Conservation (phyloP, 2,329 filamentous ascomycete species). For the Purpureocillium lavendulum region DNA sequence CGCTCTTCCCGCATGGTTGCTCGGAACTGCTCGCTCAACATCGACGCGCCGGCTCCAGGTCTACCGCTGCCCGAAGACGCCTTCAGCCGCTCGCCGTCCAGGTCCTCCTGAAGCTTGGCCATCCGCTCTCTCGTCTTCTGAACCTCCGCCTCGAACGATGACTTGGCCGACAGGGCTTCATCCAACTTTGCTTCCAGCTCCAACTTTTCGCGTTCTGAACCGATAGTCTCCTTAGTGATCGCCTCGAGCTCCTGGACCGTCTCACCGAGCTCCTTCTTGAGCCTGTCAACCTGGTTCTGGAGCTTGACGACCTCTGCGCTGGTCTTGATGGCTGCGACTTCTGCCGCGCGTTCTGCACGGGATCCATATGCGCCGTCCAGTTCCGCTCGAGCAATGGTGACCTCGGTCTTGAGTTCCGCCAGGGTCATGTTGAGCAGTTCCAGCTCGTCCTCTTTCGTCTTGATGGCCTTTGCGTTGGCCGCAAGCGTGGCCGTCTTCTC, state of each 20-base stretch:
- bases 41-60: constrained; percentile 34
- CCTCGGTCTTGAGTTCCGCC: constrained; percentile 52
- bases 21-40: constrained; percentile 49
- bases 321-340: constrained; percentile 45
- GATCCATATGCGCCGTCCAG: constrained; percentile 54
- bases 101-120: constrained; percentile 37
- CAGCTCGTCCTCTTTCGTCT: constrained; percentile 41
- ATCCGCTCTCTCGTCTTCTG: constrained; percentile 25
- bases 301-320: constrained; percentile 36
- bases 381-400: constrained; percentile 52
- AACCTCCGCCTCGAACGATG: constrained; percentile 33
- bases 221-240: constrained; percentile 44
- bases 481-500: constrained; percentile 8
- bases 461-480: constrained; percentile 32
- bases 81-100: constrained; percentile 42
- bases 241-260: constrained; percentile 44
- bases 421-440: constrained; percentile 42
- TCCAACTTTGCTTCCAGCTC: constrained; percentile 30
- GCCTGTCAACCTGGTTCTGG: constrained; percentile 36
- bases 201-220: constrained; percentile 41
- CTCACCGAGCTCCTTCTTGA: constrained; percentile 41
- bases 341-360: constrained; percentile 49
- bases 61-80: constrained; percentile 24
- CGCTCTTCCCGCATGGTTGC: constrained; percentile 48
- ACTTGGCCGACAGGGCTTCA: constrained; percentile 18